These are phyloP conservation scores for Coriolopsis trogii DNA, from an alignment of 1,284 basidiomycete species.

Conservation along the genomic window DNA sequence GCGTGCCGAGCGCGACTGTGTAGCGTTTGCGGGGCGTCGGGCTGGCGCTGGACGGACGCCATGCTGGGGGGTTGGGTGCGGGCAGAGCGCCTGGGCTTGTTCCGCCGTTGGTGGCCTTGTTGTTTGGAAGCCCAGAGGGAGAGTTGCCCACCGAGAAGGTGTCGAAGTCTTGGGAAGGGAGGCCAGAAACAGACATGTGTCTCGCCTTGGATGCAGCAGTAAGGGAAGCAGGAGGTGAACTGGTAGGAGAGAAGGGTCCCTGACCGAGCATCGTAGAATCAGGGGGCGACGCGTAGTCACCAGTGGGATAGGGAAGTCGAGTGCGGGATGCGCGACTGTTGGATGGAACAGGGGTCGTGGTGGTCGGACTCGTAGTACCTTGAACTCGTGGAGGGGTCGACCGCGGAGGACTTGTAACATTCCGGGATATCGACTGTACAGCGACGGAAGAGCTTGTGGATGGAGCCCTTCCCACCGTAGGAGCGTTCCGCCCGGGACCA, in stretches of 20 bases:
- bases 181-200: slow-evolving; percentile 35
- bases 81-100: slow-evolving; percentile 36
- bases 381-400: slow-evolving; percentile 47
- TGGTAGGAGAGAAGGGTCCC: slow-evolving; percentile 60
- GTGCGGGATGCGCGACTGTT: slow-evolving; percentile 45
- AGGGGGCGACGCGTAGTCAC: slow-evolving; percentile 72
- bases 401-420: slow-evolving; percentile 39
- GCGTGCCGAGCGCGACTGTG: slow-evolving; percentile 77
- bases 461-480: slow-evolving; percentile 42
- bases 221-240: slow-evolving; percentile 58
- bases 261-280: slow-evolving; percentile 38
- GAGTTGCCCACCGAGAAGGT: slow-evolving; percentile 20
- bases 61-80: slow-evolving; percentile 35
- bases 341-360: slow-evolving; percentile 40
- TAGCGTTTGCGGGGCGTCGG: slow-evolving; percentile 80
- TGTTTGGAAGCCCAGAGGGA: slow-evolving; percentile 31
- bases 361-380: slow-evolving; percentile 68
- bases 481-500: slow-evolving; percentile 50
- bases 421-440: slow-evolving; percentile 35
- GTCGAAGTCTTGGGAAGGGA: slow-evolving; percentile 27
- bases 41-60: slow-evolving; percentile 54
- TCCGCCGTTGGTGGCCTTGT: slow-evolving; percentile 23
- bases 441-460: slow-evolving; percentile 36
- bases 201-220: slow-evolving; percentile 29
- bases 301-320: slow-evolving; percentile 67